These are phyloP conservation scores for Aspergillus baeticus DNA, from an alignment of 495 filamentous ascomycete species.

Conservation along the genomic window DNA sequence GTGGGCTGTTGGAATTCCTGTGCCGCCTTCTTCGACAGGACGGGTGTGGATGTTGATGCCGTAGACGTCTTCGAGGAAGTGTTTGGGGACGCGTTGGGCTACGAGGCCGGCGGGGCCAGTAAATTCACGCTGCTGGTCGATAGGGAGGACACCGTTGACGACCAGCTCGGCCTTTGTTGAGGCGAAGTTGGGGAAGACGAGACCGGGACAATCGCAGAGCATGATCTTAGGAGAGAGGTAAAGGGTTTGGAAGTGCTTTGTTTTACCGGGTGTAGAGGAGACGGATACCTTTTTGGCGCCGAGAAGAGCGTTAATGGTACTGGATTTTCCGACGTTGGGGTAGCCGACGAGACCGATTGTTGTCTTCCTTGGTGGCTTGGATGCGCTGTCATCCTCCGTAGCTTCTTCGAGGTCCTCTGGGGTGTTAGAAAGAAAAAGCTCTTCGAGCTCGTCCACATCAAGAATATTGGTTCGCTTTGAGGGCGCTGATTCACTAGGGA, in stretches of 20 bases:
- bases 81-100: constrained; percentile 85
- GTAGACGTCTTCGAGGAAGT: constrained; percentile 88
- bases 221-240: constrained; percentile 86
- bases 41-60: constrained; percentile 83
- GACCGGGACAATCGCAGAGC: constrained; percentile 96
- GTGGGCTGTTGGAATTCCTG: constrained; percentile 80
- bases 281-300: constrained; percentile 99
- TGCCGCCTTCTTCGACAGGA: constrained; percentile 90
- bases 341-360: constrained; percentile 95
- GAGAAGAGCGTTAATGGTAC: constrained; percentile 96
- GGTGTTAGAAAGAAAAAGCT: constrained; percentile 76
- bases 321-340: constrained; percentile 98
- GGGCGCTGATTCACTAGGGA: constrained; percentile 17
- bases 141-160: constrained; percentile 91
- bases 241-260: constrained; percentile 99
- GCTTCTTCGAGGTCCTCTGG: constrained; percentile 40
- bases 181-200: constrained; percentile 98
- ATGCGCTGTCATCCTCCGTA: constrained; percentile 34
- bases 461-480: constrained; percentile 72
- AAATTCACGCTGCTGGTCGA: constrained; percentile 95
- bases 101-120: constrained; percentile 85
- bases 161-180: constrained; percentile 96
- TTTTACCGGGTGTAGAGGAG: constrained; percentile 95
- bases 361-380: constrained; percentile 59
- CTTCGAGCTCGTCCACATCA: constrained; percentile 88